A percentile compares a stretch with the other conserved stretches of the same genome.
phyloP scores from a whole-genome alignment of 495 filamentous ascomycete genomes.

The Polyplosphaeria fusca region DNA sequence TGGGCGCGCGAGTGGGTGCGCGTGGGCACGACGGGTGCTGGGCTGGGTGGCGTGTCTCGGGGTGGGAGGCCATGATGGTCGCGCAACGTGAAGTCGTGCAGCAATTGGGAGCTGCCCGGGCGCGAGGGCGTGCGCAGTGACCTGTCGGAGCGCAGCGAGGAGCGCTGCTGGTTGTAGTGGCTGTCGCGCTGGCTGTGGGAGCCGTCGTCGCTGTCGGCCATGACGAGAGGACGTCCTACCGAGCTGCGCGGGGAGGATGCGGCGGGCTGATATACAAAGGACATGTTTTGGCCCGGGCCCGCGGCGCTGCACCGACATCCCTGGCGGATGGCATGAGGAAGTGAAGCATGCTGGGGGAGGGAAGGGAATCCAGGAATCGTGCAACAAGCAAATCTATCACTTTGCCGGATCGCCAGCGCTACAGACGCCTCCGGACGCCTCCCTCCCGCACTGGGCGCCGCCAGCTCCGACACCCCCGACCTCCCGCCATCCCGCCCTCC shows the following conservation, averaged over 20 bases:
- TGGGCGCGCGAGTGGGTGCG: slow-evolving; percentile 1
- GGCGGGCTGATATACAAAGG: too few relatives aligned
- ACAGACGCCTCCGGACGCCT: slow-evolving; percentile 7
- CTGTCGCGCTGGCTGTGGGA: slow-evolving; percentile 17
- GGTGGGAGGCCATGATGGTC: background rate
- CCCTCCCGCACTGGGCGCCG: too few relatives aligned
- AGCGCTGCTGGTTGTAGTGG: slow-evolving; percentile 33
- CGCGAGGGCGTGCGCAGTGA: slow-evolving; percentile 15
- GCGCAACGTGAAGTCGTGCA: slow-evolving; percentile 11
- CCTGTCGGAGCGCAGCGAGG: slow-evolving; percentile 25
- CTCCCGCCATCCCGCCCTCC: slow-evolving; percentile 22
- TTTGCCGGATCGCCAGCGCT: too few relatives aligned
- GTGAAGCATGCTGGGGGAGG: too few relatives aligned
- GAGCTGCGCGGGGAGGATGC: too few relatives aligned
- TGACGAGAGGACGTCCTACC: too few relatives aligned
- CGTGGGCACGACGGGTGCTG: slow-evolving; percentile 6
- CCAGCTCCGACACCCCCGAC: too few relatives aligned
- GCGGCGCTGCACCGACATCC: background rate
- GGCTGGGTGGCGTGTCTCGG: background rate
- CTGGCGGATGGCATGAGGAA: background rate
- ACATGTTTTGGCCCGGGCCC: background rate
- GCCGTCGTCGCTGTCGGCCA: slow-evolving; percentile 27
- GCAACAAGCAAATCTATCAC: slow-evolving; percentile 5
- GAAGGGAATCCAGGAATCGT: background rate
- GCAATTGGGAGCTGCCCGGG: slow-evolving; percentile 16